These are phyloP conservation scores for Penicillium soppii DNA, from an alignment of 495 filamentous ascomycete genomes.

Conservation along the genomic window DNA sequence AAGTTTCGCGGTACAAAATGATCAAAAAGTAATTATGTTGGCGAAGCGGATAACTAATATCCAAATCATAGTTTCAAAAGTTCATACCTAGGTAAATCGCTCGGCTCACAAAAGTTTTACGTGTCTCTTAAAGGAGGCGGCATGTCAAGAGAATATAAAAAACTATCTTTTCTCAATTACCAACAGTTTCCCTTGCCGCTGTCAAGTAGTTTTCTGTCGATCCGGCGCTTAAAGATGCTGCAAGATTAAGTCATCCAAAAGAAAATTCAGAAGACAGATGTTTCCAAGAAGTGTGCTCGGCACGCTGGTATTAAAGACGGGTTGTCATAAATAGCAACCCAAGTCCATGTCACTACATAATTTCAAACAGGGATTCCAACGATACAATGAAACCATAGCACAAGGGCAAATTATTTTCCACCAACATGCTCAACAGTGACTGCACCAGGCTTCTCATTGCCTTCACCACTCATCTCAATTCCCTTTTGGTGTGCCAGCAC, in stretches of 20 bases:
- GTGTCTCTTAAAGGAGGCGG: no score
- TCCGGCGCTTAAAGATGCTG: no score
- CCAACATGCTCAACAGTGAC: conserved; percentile 30
- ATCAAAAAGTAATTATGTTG: not conserved
- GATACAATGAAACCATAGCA: not conserved
- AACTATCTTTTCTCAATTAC: no score
- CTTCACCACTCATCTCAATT: conserved; percentile 10
- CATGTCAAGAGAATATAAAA: no score
- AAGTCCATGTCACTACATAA: not conserved
- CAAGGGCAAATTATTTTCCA: not conserved
- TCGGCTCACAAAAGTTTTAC: no score
- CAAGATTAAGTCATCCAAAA: no score
- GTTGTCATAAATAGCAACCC: not conserved
- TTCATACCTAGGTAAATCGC: no score
- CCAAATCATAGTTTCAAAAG: no score
- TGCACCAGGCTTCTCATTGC: conserved; percentile 24
- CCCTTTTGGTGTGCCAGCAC: conserved; percentile 33
- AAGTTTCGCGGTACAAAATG: conserved; percentile 22
- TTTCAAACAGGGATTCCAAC: not conserved
- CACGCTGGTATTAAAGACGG: conserved; percentile 10
- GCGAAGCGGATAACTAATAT: no score
- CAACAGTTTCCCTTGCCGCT: no score
- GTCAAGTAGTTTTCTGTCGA: no score
- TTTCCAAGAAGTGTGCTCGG: not conserved
- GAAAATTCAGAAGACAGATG: no score